Percentiles rank a stretch among this genome's conserved stretches.
Evolutionary conservation across 768 basidiomycete genomes (phyloP).

Genomic region (Kwoniella sp.): DNA sequence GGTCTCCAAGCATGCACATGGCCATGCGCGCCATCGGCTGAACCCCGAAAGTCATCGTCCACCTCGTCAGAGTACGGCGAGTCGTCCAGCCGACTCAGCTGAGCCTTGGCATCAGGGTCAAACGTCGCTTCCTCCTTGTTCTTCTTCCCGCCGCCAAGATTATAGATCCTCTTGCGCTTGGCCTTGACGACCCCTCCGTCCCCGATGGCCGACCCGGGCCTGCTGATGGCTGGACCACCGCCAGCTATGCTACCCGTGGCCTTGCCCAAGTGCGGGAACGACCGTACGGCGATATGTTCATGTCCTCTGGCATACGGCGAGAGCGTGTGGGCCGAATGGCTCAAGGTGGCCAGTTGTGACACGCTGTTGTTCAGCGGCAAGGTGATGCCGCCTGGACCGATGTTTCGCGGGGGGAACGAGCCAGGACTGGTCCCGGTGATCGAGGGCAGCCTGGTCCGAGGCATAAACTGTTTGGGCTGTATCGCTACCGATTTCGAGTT

Average conservation of each 20-base stretch:
- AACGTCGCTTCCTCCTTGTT: neutral
- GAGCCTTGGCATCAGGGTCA: neutral
- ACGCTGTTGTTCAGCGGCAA: constrained; percentile 64
- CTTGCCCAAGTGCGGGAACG: constrained; percentile 60
- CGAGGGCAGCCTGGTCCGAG: constrained; percentile 6
- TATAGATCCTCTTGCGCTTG: constrained; percentile 67
- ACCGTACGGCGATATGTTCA: constrained; percentile 87
- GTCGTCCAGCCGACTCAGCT: neutral
- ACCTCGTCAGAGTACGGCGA: neutral
- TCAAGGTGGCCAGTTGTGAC: constrained; percentile 79
- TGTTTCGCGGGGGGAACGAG: constrained; percentile 31
- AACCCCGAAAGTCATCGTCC: neutral
- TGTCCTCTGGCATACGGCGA: constrained; percentile 87
- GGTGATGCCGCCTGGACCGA: constrained; percentile 37
- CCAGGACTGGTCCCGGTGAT: constrained; percentile 29
- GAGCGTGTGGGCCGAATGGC: constrained; percentile 84
- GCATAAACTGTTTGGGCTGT: neutral
- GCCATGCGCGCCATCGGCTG: neutral
- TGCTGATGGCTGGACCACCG: neutral
- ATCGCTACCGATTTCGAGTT: constrained; percentile 17
- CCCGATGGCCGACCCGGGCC: neutral
- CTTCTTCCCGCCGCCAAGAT: constrained; percentile 53
- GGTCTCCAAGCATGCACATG: neutral
- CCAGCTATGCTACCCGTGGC: neutral
- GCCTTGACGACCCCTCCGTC: constrained; percentile 63